phyloP scores from a whole-genome alignment of 208 protist species.

The Trichomonas gallinae region DNA sequence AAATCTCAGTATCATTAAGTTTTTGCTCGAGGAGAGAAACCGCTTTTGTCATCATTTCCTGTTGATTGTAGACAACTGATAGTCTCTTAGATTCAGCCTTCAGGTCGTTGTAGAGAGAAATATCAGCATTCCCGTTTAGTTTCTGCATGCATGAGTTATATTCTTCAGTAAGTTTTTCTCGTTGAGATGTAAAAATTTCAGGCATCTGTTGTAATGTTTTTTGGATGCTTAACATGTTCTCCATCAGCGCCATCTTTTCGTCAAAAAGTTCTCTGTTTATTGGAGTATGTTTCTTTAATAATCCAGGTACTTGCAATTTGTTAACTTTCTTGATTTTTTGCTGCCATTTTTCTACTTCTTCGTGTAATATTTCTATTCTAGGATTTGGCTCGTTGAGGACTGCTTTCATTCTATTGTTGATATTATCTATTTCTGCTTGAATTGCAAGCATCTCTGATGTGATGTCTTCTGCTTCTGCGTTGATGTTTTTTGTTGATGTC shows the following conservation, averaged over 20 bases:
- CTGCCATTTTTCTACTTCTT: neutral
- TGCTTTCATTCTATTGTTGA: neutral
- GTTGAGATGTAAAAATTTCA: neutral
- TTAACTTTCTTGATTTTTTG: neutral
- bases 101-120: neutral
- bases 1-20: neutral
- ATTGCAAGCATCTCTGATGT: neutral
- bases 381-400: neutral
- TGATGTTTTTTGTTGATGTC: neutral
- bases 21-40: neutral
- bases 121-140: neutral
- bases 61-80: neutral
- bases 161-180: neutral
- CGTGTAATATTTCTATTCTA: no score
- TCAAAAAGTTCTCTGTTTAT: neutral
- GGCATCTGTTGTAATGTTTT: neutral
- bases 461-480: neutral
- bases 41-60: neutral
- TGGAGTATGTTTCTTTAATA: neutral
- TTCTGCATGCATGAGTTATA: neutral
- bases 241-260: neutral
- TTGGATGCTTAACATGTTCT: neutral
- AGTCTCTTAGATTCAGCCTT: neutral
- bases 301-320: neutral
- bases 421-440: neutral